Percentiles rank a stretch among this genome's conserved stretches.
Conservation (phyloP, 164 flowering plant species). For the Annona cherimola region DNA sequence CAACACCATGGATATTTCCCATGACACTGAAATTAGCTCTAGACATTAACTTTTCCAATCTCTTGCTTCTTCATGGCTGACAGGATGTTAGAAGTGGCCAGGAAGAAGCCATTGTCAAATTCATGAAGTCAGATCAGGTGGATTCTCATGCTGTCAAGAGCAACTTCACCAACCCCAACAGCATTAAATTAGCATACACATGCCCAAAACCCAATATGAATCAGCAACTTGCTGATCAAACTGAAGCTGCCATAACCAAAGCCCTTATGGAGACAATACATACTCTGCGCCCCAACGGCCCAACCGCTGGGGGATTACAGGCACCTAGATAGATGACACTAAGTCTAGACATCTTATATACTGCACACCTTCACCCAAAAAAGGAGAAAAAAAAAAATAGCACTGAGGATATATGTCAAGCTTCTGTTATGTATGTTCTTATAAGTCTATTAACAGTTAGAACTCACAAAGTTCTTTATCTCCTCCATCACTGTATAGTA, state of each 20-base stretch:
- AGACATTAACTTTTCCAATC: conserved; percentile 2
- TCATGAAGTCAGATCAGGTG: neutral
- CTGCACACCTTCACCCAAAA: conserved; percentile 5
- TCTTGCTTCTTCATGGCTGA: neutral
- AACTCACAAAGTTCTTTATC: conserved; percentile 55
- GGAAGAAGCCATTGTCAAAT: neutral
- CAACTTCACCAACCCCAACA: neutral
- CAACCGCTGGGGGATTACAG: neutral
- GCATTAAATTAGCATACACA: neutral
- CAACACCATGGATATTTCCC: conserved; percentile 10
- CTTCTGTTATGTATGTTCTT: conserved; percentile 9
- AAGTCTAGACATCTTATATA: conserved; percentile 6
- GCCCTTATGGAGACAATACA: neutral
- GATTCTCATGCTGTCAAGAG: neutral
- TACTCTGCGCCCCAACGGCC: neutral
- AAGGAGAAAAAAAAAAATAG: neutral
- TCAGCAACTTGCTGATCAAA: neutral
- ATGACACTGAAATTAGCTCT: conserved; percentile 9
- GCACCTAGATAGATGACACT: neutral
- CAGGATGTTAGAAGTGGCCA: neutral
- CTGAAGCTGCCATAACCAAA: conserved; percentile 1
- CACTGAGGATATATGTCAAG: neutral
- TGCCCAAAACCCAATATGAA: neutral
- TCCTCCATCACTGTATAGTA: conserved; percentile 70
- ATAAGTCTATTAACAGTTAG: conserved; percentile 36